Conservation (phyloP, 352 stramenopile genomes). For the Bremia lactucae region DNA sequence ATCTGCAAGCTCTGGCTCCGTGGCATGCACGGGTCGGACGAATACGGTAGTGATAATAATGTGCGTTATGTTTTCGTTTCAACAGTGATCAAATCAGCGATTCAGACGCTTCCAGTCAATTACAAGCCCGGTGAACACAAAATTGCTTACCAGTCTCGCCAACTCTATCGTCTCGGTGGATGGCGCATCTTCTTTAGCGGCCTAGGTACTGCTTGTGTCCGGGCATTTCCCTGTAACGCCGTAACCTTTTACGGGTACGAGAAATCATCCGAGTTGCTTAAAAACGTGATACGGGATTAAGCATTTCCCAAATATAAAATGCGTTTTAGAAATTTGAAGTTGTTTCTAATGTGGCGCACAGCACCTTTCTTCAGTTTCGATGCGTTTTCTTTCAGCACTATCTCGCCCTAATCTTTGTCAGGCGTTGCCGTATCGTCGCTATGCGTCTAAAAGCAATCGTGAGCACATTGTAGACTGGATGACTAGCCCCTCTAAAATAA, state of each 20-base stretch:
- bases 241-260: slow-evolving; percentile 85
- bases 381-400: slow-evolving; percentile 7
- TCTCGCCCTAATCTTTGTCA: slow-evolving; percentile 3
- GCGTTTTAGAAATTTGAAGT: not conserved
- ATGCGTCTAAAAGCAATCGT: slow-evolving; percentile 28
- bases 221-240: slow-evolving; percentile 76
- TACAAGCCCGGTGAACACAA: slow-evolving; percentile 44
- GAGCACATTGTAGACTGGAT: slow-evolving; percentile 48
- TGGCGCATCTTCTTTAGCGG: slow-evolving; percentile 70
- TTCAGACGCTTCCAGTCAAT: slow-evolving; percentile 63
- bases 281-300: slow-evolving; percentile 24
- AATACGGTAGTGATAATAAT: slow-evolving; percentile 4
- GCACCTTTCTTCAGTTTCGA: slow-evolving; percentile 2
- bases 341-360: slow-evolving; percentile 5
- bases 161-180: slow-evolving; percentile 56
- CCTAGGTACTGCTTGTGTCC: slow-evolving; percentile 61
- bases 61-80: not conserved
- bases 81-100: slow-evolving; percentile 77
- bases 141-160: slow-evolving; percentile 57
- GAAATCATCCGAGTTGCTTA: slow-evolving; percentile 57
- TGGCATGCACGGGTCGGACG: slow-evolving; percentile 1
- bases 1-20: not conserved
- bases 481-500: slow-evolving; percentile 23
- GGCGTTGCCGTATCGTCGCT: slow-evolving; percentile 2
- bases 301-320: slow-evolving; percentile 17